A percentile compares a stretch with the other conserved stretches of the same genome.
phyloP scores from a whole-genome alignment of 441 rosid genomes.

The Erodium texanum region DNA sequence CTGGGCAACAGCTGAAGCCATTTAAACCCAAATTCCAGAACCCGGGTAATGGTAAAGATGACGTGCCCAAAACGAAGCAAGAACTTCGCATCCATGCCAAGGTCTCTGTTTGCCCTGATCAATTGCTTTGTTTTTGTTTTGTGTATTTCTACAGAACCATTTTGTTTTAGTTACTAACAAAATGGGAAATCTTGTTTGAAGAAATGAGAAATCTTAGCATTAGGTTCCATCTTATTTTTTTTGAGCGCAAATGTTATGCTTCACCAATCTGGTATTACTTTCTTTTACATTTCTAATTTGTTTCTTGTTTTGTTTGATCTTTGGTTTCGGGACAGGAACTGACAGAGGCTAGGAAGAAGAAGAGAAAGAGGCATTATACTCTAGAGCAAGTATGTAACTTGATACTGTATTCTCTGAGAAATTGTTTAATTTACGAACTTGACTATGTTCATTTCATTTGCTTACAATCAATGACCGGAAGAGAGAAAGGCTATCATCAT shows the following conservation, averaged over 20 bases:
- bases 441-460: too few species aligned
- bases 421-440: too few species aligned
- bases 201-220: too few species aligned
- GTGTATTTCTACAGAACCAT: not conserved
- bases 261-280: not conserved
- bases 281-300: not conserved
- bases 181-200: too few species aligned
- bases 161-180: not conserved
- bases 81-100: conserved; percentile 62
- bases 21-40: conserved; percentile 21
- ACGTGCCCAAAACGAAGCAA: conserved; percentile 31
- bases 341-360: conserved; percentile 82
- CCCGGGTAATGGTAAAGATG: conserved; percentile 3
- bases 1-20: not conserved
- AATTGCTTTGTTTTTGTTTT: not conserved
- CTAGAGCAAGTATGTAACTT: conserved; percentile 34
- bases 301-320: not conserved
- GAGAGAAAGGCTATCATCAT: too few species aligned
- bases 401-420: too few species aligned
- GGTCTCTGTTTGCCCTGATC: conserved; percentile 27
- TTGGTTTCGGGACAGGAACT: conserved; percentile 42
- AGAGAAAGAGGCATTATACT: conserved; percentile 66
- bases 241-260: too few species aligned
- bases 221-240: too few species aligned
- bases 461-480: too few species aligned